Base-by-base conservation (phyloP, 345 rosid genomes). In the Limnanthes douglasii region DNA sequence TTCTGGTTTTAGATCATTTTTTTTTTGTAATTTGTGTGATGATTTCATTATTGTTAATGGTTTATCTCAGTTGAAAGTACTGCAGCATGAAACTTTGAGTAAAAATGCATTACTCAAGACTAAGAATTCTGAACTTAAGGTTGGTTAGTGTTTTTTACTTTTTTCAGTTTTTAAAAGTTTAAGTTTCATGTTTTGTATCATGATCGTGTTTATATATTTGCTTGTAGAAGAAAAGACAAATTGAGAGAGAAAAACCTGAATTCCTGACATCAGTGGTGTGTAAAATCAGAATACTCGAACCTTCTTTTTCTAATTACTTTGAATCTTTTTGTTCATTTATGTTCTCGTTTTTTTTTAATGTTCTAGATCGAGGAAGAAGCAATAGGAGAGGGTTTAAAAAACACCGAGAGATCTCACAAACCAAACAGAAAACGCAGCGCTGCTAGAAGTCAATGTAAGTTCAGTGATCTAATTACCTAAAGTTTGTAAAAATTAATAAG, bases 381-480 rank as follows among this genome's bases (percentile, higher is more conserved):
- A 21, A 52, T 5, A 13, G 59, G 7, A 4, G 39, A 30, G 13
- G 22, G 45, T 32, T 13, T 55, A 28, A 21, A 29, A 37, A 22
- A 48, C 21, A 41, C 19, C 20, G 46, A n/a, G 21, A 62, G 58
- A 35, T 43, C 44, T 34, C 15, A 39, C 23, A 41, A 26, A 12
- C 37, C 26, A 29, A 52, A 45, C 57, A 65, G 54, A 60, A 68
- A 59, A 50, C 51, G 54, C 6, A 20, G n/a, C n/a, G n/a, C 37
- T 5, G 18, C 42, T 29, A 68, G 76, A 71, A 65, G 80, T 22
- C 64, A 43, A 68, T 68, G 79, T 75, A 62, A 52, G 20, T 11
- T 11, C 21, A 17, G 18, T 10, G 5, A 31, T 12, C 24, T 23
- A 47, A 25, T n/a, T n/a, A n/a, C n/a, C n/a, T n/a, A n/a, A n/a